Evolutionary conservation across 805 yeast genomes (phyloP), one percentile per base, ranked within the genome.

Genomic region (Zygosaccharomyces siamensis): DNA sequence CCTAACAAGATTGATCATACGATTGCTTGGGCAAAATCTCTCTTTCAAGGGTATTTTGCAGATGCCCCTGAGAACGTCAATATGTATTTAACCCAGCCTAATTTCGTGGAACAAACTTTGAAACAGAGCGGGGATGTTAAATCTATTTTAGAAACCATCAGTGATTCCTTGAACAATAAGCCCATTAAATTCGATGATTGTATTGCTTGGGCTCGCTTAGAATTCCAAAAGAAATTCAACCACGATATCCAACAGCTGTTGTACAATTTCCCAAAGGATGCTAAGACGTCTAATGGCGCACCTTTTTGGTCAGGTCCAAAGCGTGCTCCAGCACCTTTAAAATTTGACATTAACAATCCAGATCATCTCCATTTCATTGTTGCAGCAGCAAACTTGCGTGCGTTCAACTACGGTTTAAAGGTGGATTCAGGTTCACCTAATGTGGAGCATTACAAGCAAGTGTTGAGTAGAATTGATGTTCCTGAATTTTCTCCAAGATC

Each of bases 281-380:
- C 98, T 3, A 83, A 78, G 39, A 93, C 97, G 3, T 81, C 96
- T 0, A 77, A 77, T 44, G 99, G 99, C 47, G 89, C 84, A 28
- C 93, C 95, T 58, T 93, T 93, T 71, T 93, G 99, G 99, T 80
- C 96, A 18, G 97, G 97, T 48, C 93, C 98, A 30, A 93, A 93
- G 72, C 83, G 98, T 67, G 96, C 96, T 16, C 99, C 99, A 43
- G 79, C 76, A 39, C 88, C 96, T n/a, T 75, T 89, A 54, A 73
- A 56, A 11, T 89, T 93, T 65, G 92, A 89, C 63, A 75, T 85
- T 57, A 72, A 80, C 60, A 81, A 89, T 63, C 75, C 76, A 10
- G 86, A 88, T 59, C 97, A 92, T 67, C 78, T 83, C 66, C 80
- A 86, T 59, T 93, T 92, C 62, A 73, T 93, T 48, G 83, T 83